Base-by-base conservation (phyloP, 2,329 filamentous ascomycete species). In the Fusarium guadeloupense region DNA sequence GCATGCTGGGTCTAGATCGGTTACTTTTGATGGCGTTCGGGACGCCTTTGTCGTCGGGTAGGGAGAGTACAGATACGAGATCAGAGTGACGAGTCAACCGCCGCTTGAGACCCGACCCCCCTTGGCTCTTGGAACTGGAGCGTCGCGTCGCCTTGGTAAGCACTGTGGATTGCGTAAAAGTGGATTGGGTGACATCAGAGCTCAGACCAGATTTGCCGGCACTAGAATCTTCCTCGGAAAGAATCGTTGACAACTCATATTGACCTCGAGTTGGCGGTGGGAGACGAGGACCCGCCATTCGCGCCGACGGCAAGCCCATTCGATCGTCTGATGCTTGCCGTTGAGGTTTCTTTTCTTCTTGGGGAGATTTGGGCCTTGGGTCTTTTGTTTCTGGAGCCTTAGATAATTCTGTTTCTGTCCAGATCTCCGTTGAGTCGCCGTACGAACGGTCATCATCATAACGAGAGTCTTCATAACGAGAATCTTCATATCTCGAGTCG, bases 31-130 rank as follows among this genome's bases (percentile, higher is more conserved):
- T 85, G 54, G 88, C 83, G 42, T 83, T 83, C 44, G 85, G 83
- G 28, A 85, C 78, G 21, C 78, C 76, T 30, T 76, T 76, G 51
- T 86, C 78, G 55, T 88, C 82, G 0, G 89, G 87, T 54, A 92
- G 78, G 0, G 93, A 98, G 9, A 99, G 81, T 4, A 97, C 92
- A 1, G 95, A 98, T 33, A 99, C 92, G 20, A 99, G 82, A 74
- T 99, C 95, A 14, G 93, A 93, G 75, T 98, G 93, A 55, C 91
- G 96, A 5, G 93, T 97, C 33, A 97, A 83, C 56, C 90, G 87
- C 61, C 92, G 85, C 74, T 90, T 92, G 28, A 92, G 78, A 37
- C 80, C 82, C 2, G 82, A 76, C 59, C 78, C 82, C 59, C 78
- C 82, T 66, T 80, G 79, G 74, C 67, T 83, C 69, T 72, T 64